Evolutionary conservation across 2,329 filamentous ascomycete species (phyloP), one percentile per base, ranked within the genome.

Genomic region (Tympanopsis confertula): DNA sequence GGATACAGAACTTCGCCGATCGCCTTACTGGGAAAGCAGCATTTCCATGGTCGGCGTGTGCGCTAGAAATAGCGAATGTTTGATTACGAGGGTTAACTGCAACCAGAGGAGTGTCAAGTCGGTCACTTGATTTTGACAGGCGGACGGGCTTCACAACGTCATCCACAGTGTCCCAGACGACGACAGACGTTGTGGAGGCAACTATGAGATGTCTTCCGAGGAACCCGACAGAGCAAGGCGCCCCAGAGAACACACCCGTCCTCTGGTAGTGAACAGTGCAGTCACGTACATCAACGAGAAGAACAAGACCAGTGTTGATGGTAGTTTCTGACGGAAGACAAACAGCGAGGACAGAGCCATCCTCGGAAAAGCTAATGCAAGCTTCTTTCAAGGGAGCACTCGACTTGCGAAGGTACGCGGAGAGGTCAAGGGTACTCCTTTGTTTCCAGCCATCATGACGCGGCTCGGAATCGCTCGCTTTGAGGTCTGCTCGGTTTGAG

Each of bases 101-200:
- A 4, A 78, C 55, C 33, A 59, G 57, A 38, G 44, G 13, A 39
- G 33, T n/a, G 39, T 35, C 20, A 41, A 30, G n/a, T n/a, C n/a
- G n/a, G n/a, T n/a, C n/a, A n/a, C n/a, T n/a, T n/a, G n/a, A n/a
- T n/a, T n/a, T n/a, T n/a, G n/a, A n/a, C n/a, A n/a, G n/a, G n/a
- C n/a, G n/a, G n/a, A n/a, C n/a, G n/a, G n/a, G n/a, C 22, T 60
- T 58, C 32, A 71, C 60, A 24, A 61, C 51, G 42, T 76, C 68
- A 36, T 63, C 57, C 13, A 80, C 67, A 4, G 74, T 62, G 47
- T 81, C 69, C 69, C 71, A 78, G 14, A 77, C 64, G 39, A 61
- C 57, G 20, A 76, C 59, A 2, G 30, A 10, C 10, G 57, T 55
- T 19, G 62, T 55, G 5, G 69, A 68, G 5, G 76, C 55, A 35